Evolutionary conservation across 192 early-diverging fungal genomes (phyloP), one percentile per base, ranked within the genome.

Genomic region (Entomortierella lignicola): DNA sequence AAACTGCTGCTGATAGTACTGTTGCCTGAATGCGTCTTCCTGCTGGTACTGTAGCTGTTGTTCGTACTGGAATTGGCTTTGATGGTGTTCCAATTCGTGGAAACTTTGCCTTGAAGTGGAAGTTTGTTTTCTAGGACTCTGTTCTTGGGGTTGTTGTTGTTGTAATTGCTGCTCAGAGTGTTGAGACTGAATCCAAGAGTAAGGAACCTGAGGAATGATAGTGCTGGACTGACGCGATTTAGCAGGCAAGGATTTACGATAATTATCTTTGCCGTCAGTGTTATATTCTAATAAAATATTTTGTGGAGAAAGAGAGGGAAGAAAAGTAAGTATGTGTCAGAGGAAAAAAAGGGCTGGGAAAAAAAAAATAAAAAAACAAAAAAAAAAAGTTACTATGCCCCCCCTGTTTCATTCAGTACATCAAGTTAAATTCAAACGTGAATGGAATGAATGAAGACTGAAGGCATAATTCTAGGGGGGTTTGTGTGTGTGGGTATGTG

Each of bases 151-250:
- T 43, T 65, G 61, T 7, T 63, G 54, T 8, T 50, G 60, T 5
- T 75, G 54, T 13, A 64, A 52, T 30, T 73, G 62, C 37, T 65
- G 61, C 5, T 69, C 66, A 8, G 60, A 39, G 25, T 51, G 32
- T 27, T 79, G 75, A 13, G 75, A 70, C 43, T 79, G 75, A 31
- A 79, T 59, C 75, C 75, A 79, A 17, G 75, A 69, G 31, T 79
- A 70, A 39, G 75, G 75, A 31, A 79, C 75, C 42, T 79, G 75
- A 2, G 75, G 75, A n/a, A 79, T 79, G 43, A 79, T 79, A 26
- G 47, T 50, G 42, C 75, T 63, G 26, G 75, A 79, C 60, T 79
- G 75, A 13, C 75, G 66, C 6, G 75, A 29, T 32, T 70, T 79
- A 55, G 68, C 75, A 13, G 75, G 75, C 25, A 79, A 32, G 1